Evolutionary conservation across 768 basidiomycete species (phyloP).

Genomic region (Termitomyces sp.): DNA sequence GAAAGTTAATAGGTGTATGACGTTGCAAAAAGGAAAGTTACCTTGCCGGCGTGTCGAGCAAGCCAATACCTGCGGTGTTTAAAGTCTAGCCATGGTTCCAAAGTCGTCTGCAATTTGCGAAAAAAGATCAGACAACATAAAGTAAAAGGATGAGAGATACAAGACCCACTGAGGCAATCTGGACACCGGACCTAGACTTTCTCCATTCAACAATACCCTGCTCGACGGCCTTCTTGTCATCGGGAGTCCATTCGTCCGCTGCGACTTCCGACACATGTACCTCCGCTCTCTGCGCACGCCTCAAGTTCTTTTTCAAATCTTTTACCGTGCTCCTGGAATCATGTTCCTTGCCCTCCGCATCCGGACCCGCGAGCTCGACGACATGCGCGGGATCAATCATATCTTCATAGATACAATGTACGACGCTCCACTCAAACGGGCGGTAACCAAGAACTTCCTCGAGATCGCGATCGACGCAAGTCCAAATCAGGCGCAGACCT

Average conservation of each 20-base stretch:
- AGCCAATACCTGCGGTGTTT: neutral
- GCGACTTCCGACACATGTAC: slow-evolving; percentile 43
- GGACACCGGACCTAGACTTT: slow-evolving; percentile 44
- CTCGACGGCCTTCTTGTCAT: slow-evolving; percentile 42
- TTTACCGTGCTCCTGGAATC: slow-evolving; percentile 39
- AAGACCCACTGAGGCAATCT: slow-evolving; percentile 42
- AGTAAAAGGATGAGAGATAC: neutral
- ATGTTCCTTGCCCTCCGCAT: slow-evolving; percentile 15
- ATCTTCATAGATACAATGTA: slow-evolving; percentile 63
- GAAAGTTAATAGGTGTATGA: neutral
- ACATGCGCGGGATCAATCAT: slow-evolving; percentile 45
- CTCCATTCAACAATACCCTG: slow-evolving; percentile 54
- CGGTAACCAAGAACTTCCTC: slow-evolving; percentile 1
- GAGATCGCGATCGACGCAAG: slow-evolving; percentile 47
- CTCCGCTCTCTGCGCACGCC: slow-evolving; percentile 48
- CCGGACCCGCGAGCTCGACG: slow-evolving; percentile 29
- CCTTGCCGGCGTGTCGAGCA: neutral
- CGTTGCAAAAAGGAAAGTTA: neutral
- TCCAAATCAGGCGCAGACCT: slow-evolving; percentile 51
- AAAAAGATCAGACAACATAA: neutral
- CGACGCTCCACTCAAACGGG: slow-evolving; percentile 47
- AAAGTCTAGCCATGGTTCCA: neutral
- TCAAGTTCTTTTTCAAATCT: slow-evolving; percentile 57
- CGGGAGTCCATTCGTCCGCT: slow-evolving; percentile 32
- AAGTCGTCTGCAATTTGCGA: neutral